phyloP scores from a whole-genome alignment of 176 grass and related monocot genomes.

The Eragrostis nindensis region DNA sequence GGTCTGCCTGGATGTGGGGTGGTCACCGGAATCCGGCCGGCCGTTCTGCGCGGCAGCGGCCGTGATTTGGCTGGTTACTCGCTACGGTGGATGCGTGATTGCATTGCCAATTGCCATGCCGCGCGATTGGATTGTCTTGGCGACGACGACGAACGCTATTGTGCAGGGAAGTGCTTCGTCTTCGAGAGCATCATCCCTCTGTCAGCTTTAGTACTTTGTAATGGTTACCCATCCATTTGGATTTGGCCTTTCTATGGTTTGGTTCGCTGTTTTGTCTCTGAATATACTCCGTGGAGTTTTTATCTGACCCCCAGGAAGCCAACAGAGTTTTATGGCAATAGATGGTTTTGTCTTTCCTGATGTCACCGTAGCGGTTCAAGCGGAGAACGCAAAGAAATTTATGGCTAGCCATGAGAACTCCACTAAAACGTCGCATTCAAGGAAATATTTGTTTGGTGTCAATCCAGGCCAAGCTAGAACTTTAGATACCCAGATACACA shows the following conservation, averaged over 20 bases:
- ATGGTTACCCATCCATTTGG: not conserved
- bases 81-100: not conserved
- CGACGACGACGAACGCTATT: not conserved
- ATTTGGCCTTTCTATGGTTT: not conserved
- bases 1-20: not conserved
- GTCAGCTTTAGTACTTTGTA: not conserved
- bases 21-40: not conserved
- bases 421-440: too few species aligned
- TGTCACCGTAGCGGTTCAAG: not conserved
- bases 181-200: conserved; percentile 28
- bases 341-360: not conserved
- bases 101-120: not conserved
- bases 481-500: too few species aligned
- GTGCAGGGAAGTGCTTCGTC: not conserved
- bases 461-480: too few species aligned
- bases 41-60: not conserved
- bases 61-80: not conserved
- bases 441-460: too few species aligned
- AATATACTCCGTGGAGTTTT: too few species aligned
- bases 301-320: too few species aligned
- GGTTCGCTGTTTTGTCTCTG: too few species aligned
- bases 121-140: not conserved
- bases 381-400: not conserved
- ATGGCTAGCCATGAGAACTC: too few species aligned
- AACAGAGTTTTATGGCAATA: not conserved